Base-by-base conservation (phyloP, 495 filamentous ascomycete genomes). In the Penicillium taxi region DNA sequence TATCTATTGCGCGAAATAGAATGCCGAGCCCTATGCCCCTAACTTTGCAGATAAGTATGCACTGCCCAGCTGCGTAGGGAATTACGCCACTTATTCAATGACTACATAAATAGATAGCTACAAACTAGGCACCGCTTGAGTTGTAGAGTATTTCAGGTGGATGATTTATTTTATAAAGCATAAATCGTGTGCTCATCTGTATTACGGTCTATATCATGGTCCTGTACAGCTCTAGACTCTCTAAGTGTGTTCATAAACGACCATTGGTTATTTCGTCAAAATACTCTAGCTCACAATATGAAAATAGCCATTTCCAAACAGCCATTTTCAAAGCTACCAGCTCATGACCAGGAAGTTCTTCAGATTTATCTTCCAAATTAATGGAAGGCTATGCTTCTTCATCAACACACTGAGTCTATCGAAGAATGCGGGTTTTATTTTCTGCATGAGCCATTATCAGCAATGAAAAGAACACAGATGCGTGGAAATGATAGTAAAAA, bases 371-470 rank as follows among this genome's bases (percentile, higher is more conserved):
- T 6, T 56, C 56, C 9, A 59, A 29, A 17, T 65, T 59, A 30
- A 65, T 57, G 6, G 59, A 63, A 4, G 52, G 45, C 29, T 61
- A 65, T 2, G 62, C 58, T 36, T 66, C 62, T 37, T 63, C 50
- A 7, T 63, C 51, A 9, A 66, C 62, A 15, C 55, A 58, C 1
- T 55, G 55, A 0, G 56, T 58, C 62, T 58, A 66, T 14, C 53
- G 46, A n/a, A 66, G 40, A 6, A 66, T 63, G 1, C 59, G 54
- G 13, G 42, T 58, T 45, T 66, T 59, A 13, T 63, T 66, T 33
- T 62, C 61, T 65, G 32, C 6, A 33, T 6, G n/a, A 21, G 5
- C n/a, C 11, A 16, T 30, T 28, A 47, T 16, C 14, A 19, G 5
- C 16, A 23, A 20, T 32, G 15, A 21, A 15, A 21, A 9, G 13